Base-by-base conservation (phyloP, 1,284 basidiomycete species). In the Gomphus bonarii region DNA sequence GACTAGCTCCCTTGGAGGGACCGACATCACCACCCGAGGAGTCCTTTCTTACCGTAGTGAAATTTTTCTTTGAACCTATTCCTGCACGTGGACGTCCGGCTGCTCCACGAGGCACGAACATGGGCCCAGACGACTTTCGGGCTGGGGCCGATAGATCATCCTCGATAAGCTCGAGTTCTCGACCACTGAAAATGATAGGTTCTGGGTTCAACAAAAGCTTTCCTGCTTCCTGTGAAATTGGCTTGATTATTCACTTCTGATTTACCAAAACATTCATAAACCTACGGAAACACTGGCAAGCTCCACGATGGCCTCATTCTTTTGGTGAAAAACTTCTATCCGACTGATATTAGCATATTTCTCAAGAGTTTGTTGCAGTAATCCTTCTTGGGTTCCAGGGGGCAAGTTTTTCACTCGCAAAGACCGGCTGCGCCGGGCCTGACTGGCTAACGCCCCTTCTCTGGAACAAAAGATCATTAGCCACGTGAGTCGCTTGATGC, bases 361-460 rank as follows among this genome's bases (percentile, higher is more conserved):
- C 68, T 93, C 90, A 7, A 97, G 72, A 0, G 74, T 73, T 73
- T 97, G 94, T 65, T 97, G 94, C 22, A 97, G 69, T 1, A 97
- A 73, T 0, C 88, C 93, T 67, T 97, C 94, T 66, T 95, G 90
- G 1, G 82, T 78, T 11, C 72, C 77, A 3, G 77, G 64, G 2
- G 90, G 89, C n/a, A 97, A 74, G 50, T 85, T 84, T 36, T 76
- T 80, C 44, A 97, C 73, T 25, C 84, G 81, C 9, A 97, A 75
- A 31, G 87, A 85, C 20, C 85, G 78, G 63, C 76, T 86, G 50
- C 81, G 79, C 12, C 57, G 57, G 28, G 42, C 42, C 28, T 33
- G 54, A 12, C 11, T 36, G 10, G 12, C 33, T 53, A 42, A 64
- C 63, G 36, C 33, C 30, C 35, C 35, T 44, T 55, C 36, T 11